Evolutionary conservation across 148 eudicot genomes (phyloP).

Genomic region (Oxyria digyna): DNA sequence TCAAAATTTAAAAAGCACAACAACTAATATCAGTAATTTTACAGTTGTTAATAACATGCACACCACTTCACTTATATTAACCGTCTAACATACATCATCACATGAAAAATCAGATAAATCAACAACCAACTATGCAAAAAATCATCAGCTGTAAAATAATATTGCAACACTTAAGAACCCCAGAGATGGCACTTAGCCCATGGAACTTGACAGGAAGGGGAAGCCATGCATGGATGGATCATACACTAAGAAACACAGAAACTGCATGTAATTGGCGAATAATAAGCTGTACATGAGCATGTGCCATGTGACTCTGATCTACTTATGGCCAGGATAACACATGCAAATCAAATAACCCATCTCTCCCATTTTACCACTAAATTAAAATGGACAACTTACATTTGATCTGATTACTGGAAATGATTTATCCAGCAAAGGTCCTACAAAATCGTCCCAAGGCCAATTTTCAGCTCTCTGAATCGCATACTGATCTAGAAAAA

Average conservation of each 20-base stretch:
- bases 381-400: constrained; percentile 34
- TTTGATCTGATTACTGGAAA: constrained; percentile 43
- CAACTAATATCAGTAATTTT: background rate
- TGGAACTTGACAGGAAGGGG: background rate
- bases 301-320: background rate
- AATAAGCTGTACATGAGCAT: background rate
- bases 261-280: background rate
- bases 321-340: background rate
- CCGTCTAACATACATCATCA: background rate
- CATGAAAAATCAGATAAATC: background rate
- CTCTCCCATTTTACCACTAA: background rate
- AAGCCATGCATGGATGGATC: background rate
- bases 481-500: constrained; percentile 41
- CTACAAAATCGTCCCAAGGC: constrained; percentile 60
- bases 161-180: background rate
- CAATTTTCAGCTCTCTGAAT: constrained; percentile 55
- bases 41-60: background rate
- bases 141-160: background rate
- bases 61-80: background rate
- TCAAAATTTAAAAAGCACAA: background rate
- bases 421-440: constrained; percentile 55
- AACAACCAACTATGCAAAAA: background rate
- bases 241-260: background rate
- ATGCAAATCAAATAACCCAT: background rate
- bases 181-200: background rate